Base-by-base conservation (phyloP, 495 filamentous ascomycete genomes). In the Aspergillus cristatus region DNA sequence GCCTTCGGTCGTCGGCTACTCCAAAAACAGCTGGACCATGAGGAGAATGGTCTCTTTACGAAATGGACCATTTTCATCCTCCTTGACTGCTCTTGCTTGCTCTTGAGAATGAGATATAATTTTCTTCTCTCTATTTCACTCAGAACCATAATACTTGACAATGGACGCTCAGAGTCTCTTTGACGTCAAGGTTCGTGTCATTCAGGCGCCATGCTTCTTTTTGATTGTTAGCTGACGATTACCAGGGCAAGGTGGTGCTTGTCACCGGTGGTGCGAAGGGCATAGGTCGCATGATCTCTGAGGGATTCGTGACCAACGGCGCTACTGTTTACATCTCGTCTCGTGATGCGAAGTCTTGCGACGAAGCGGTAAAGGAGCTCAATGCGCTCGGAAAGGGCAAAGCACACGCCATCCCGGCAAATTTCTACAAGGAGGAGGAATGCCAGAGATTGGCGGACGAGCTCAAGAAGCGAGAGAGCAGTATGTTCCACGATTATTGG, bases 301-400 rank as follows among this genome's bases (percentile, higher is more conserved):
- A 87, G 48, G 81, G 84, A 2, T 82, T 82, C 45, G 80, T 86
- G 1, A 63, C 73, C 17, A 89, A 88, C 54, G 84, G 85, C 28
- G 84, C 85, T 13, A 86, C 77, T 28, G 84, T 89, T 20, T 89
- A 89, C 59, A 87, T 91, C 42, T 82, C 81, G 6, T 86, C 82
- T 3, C 79, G 84, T 30, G 81, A 81, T 50, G 67, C 63, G 18
- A 70, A 72, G 50, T 65, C 73, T 29, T 81, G 77, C 49, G 72
- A 75, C 16, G 38, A 74, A 42, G 77, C 77, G 7, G 71, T 61
- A 41, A 59, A 57, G 8, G 75, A 81, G 51, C 62, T 83, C 26
- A 82, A 80, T 53, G 74, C 67, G 6, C 53, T 79, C 11, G 74
- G 74, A 35, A 77, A 73, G 50, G 79, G 79, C 35, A 75, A 60